Evolutionary conservation across 305 asterid genomes (phyloP), one percentile per base, ranked within the genome.

Genomic region (Stenogyne calaminthoides): DNA sequence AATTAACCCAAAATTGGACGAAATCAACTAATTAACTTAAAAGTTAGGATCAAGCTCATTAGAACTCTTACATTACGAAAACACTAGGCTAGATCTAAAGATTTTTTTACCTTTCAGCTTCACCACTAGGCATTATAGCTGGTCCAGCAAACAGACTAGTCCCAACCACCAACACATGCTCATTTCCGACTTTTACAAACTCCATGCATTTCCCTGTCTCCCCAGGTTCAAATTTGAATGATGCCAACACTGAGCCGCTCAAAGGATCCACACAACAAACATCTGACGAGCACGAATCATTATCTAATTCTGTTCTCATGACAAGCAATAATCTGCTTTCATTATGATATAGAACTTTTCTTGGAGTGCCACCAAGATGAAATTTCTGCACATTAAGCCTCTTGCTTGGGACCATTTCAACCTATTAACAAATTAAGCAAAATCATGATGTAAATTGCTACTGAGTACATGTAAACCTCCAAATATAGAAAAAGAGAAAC

Each of bases 171-270:
- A 95, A 79, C 64, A 95, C 94, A 42, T 80, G 87, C 80, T 90
- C 96, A 65, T 80, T 83, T 59, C 97, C 96, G 62, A 78, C 89
- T 83, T 88, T 92, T 72, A 95, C 84, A 49, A 95, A 84, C 79
- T 90, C 96, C 99, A 95, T 95, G 87, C 99, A 95, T 82, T 90
- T 92, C 68, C 98, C 95, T 0, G 91, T 89, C 89, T 95, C 99
- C 81, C 96, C 97, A 77, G 87, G 87, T 3, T 92, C 97, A 83
- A 95, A 89, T 84, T 88, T 90, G 80, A 85, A 95, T 42, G 96
- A 92, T 73, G 96, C 86, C 62, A 90, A 64, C 68, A 92, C 78
- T 2, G 92, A 82, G 46, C 99, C 99, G n/a, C 93, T 88, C 69
- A 92, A 80, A 79, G 98, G 98, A 88, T 92, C 97, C 82, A 95